These are phyloP conservation scores for Aspergillus wentii DNA, from an alignment of 495 filamentous ascomycete species.

Conservation along the genomic window DNA sequence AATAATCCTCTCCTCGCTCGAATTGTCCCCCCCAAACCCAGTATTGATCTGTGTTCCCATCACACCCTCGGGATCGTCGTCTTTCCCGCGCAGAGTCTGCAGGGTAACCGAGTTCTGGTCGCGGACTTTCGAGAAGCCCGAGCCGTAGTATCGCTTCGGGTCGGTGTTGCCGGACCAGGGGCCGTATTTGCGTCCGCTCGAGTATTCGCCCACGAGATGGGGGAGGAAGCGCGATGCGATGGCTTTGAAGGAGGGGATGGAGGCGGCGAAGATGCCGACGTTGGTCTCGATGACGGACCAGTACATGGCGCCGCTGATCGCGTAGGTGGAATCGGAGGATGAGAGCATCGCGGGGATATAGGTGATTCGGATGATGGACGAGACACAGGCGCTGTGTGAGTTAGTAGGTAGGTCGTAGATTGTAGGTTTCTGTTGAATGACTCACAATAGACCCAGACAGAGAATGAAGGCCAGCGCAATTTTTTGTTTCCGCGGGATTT, in stretches of 20 bases:
- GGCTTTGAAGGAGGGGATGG: constrained; percentile 39
- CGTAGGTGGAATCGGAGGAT: constrained; percentile 31
- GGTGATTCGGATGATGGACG: constrained; percentile 39
- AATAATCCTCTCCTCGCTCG: constrained; percentile 32
- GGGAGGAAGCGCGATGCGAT: constrained; percentile 37
- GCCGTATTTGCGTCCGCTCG: constrained; percentile 22
- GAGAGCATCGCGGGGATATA: constrained; percentile 34
- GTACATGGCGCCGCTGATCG: constrained; percentile 37
- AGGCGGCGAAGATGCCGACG: constrained; percentile 35
- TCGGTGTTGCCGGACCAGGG: constrained; percentile 19
- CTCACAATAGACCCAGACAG: constrained; percentile 38
- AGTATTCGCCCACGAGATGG: constrained; percentile 35
- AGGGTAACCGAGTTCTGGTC: constrained; percentile 17
- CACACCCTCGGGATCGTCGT: constrained; percentile 10
- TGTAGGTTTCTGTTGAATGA: too few species aligned
- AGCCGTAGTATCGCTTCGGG: constrained; percentile 18
- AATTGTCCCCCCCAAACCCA: constrained; percentile 8
- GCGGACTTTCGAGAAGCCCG: constrained; percentile 27
- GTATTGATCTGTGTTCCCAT: constrained; percentile 24
- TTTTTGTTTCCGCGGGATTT: constrained; percentile 32
- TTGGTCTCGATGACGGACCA: constrained; percentile 43
- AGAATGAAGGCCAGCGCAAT: constrained; percentile 30
- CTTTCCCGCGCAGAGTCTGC: constrained; percentile 11
- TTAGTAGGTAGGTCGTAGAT: too few species aligned
- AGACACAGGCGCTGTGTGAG: constrained; percentile 29